These are phyloP conservation scores for Sphaerobolus stellatus DNA, from an alignment of 1,284 basidiomycete genomes.

Conservation along the genomic window DNA sequence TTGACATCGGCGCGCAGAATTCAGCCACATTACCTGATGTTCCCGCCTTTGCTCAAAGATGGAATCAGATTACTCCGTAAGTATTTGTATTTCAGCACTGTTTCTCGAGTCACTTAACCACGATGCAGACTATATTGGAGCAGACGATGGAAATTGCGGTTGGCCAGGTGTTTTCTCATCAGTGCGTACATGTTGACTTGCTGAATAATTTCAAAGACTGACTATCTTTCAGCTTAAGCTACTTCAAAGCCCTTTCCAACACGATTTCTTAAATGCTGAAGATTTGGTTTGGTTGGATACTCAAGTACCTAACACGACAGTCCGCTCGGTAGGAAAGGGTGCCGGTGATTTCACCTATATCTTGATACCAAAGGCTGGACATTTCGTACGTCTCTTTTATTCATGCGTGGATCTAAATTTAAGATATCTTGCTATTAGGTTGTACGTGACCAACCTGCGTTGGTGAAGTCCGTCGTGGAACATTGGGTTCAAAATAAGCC, in stretches of 20 bases:
- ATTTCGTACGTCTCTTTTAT: slow-evolving; percentile 29
- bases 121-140: slow-evolving; percentile 29
- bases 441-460: slow-evolving; percentile 23
- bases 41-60: slow-evolving; percentile 26
- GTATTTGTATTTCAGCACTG: slow-evolving; percentile 1
- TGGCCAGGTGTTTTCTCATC: slow-evolving; percentile 29
- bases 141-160: slow-evolving; percentile 31
- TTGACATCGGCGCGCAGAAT: slow-evolving; percentile 17
- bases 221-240: slow-evolving; percentile 26
- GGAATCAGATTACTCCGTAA: slow-evolving; percentile 32
- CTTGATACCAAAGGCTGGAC: slow-evolving; percentile 23
- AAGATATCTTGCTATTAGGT: slow-evolving; percentile 17
- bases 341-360: slow-evolving; percentile 28
- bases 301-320: slow-evolving; percentile 21
- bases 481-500: slow-evolving; percentile 23
- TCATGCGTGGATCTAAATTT: neutral
- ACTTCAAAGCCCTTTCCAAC: slow-evolving; percentile 26
- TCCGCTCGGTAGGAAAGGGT: slow-evolving; percentile 29
- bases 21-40: slow-evolving; percentile 27
- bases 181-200: slow-evolving; percentile 9
- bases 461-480: slow-evolving; percentile 25
- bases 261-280: slow-evolving; percentile 24
- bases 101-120: neutral
- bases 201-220: neutral
- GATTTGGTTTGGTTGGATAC: slow-evolving; percentile 30